A percentile compares a stretch with the other conserved stretches of the same genome.
These are phyloP conservation scores for Orbilia quercus DNA, from an alignment of 2,329 filamentous ascomycete species.

Conservation along the genomic window DNA sequence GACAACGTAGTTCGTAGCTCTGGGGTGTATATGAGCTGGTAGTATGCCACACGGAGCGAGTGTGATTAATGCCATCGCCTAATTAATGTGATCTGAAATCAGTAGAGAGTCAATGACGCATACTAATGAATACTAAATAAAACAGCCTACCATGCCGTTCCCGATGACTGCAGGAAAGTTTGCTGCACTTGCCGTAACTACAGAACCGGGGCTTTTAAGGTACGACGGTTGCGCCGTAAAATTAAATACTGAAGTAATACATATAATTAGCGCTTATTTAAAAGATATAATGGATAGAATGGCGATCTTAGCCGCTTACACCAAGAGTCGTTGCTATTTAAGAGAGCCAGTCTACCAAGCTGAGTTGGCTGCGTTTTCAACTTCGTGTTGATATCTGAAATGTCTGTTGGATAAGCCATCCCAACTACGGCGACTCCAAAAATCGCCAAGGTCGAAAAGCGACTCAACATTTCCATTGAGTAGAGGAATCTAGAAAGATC, in stretches of 20 bases:
- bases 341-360: slow-evolving; percentile 65
- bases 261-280: neutral
- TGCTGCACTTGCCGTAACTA: slow-evolving; percentile 68
- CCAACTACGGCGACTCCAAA: neutral
- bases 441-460: neutral
- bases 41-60: slow-evolving; percentile 69
- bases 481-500: too few relatives aligned
- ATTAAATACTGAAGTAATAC: slow-evolving; percentile 63
- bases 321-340: slow-evolving; percentile 65
- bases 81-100: neutral
- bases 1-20: slow-evolving; percentile 67
- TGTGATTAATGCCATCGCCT: slow-evolving; percentile 64
- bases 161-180: slow-evolving; percentile 67
- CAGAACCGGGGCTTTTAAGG: slow-evolving; percentile 65
- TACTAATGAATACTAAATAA: too few relatives aligned
- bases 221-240: slow-evolving; percentile 65
- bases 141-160: slow-evolving; percentile 64
- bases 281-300: neutral
- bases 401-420: slow-evolving; percentile 37
- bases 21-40: slow-evolving; percentile 67
- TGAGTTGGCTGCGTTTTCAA: slow-evolving; percentile 65
- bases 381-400: slow-evolving; percentile 63
- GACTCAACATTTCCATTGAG: neutral
- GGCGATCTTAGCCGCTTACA: slow-evolving; percentile 43
- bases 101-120: too few relatives aligned